Conservation (phyloP, 1,284 basidiomycete genomes). For the Pterula multifida region DNA sequence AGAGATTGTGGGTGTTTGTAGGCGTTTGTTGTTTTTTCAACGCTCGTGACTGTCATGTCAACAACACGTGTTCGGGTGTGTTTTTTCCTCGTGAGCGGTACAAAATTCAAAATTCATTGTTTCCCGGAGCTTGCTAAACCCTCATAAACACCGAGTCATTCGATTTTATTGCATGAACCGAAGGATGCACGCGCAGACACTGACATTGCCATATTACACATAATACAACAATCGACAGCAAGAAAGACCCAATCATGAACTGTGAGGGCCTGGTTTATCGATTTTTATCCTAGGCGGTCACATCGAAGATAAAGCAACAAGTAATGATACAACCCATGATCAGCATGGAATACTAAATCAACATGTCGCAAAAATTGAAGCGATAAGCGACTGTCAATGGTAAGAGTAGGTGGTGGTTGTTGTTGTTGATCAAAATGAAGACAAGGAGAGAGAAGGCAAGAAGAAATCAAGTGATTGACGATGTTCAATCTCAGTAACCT, state of each 20-base stretch:
- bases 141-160: constrained; percentile 2
- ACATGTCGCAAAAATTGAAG: constrained; percentile 9
- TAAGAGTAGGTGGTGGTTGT: constrained; percentile 1
- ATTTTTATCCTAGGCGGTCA: neutral
- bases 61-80: constrained; percentile 10
- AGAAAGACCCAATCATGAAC: too few relatives aligned
- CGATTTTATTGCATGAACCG: too few relatives aligned
- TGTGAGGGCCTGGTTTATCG: too few relatives aligned
- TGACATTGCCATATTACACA: constrained; percentile 3
- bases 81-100: constrained; percentile 8
- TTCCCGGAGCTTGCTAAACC: constrained; percentile 10
- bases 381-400: constrained; percentile 4
- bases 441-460: constrained; percentile 5
- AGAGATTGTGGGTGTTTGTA: constrained; percentile 2
- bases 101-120: constrained; percentile 9
- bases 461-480: too few relatives aligned
- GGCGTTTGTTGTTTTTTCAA: constrained; percentile 1
- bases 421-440: too few relatives aligned
- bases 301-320: constrained; percentile 4
- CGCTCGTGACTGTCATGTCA: too few relatives aligned
- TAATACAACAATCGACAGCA: too few relatives aligned
- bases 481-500: too few relatives aligned
- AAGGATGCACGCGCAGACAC: too few relatives aligned
- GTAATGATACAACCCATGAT: neutral
- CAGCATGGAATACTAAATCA: constrained; percentile 6